These are phyloP conservation scores for Ogataea hybrid DNA, from an alignment of 1,139 yeast species.

Conservation along the genomic window DNA sequence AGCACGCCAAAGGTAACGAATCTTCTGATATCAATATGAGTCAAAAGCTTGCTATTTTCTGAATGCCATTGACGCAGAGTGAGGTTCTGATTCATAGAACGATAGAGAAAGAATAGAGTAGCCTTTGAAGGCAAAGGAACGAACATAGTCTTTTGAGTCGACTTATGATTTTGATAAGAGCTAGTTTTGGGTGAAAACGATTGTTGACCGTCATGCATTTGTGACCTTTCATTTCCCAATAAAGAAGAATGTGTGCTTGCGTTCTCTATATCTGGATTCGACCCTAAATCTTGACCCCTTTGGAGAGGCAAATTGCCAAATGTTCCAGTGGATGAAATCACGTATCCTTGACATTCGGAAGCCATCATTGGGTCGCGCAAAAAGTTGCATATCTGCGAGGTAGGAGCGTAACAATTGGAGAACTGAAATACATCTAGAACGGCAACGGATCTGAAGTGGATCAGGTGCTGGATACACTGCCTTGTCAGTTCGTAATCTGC, in stretches of 20 bases:
- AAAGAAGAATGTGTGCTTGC: constrained; percentile 19
- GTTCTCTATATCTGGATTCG: constrained; percentile 23
- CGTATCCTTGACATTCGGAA: constrained; percentile 84
- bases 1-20: constrained; percentile 85
- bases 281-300: constrained; percentile 13
- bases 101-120: constrained; percentile 68
- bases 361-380: constrained; percentile 64
- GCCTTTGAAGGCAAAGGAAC: constrained; percentile 57
- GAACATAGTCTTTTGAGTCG: constrained; percentile 6
- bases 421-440: constrained; percentile 88
- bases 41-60: constrained; percentile 56
- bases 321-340: constrained; percentile 37
- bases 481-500: constrained; percentile 78
- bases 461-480: constrained; percentile 86
- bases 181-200: constrained; percentile 3
- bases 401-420: constrained; percentile 83
- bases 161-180: constrained; percentile 6
- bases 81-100: constrained; percentile 76
- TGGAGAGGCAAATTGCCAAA: constrained; percentile 23
- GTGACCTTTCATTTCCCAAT: constrained; percentile 8
- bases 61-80: constrained; percentile 80
- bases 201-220: constrained; percentile 1
- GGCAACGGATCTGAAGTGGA: constrained; percentile 84
- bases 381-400: constrained; percentile 71
- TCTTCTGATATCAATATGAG: constrained; percentile 74